Evolutionary conservation across 1,284 basidiomycete species (phyloP), one percentile per base, ranked within the genome.

Genomic region (Coniophora puteana): DNA sequence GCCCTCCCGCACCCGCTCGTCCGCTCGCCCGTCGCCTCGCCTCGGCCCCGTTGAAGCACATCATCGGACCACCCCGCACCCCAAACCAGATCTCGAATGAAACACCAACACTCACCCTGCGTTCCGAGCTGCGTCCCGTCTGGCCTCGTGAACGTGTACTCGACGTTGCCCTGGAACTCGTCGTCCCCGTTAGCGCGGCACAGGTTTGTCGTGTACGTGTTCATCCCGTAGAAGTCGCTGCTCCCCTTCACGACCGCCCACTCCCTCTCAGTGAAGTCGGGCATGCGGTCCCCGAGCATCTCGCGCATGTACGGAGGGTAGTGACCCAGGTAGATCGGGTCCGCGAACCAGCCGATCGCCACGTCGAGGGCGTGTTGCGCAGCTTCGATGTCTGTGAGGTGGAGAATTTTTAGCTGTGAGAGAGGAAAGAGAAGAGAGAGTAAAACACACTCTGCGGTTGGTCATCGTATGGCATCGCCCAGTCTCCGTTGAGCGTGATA

Each of bases 401-500:
- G 20, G 20, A 16, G 14, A 11, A 2, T 13, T 17, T 5, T 8
- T 7, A 18, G 25, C 20, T 21, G 21, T 8, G 22, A 31, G 14
- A 22, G 4, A 27, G 17, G 21, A 22, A 26, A 23, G 10, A 1
- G 16, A 27, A 16, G 11, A 11, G 11, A 45, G 18, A 33, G n/a
- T 12, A 13, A 18, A 12, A 8, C 78, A 49, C 52, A 85, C 84
- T 84, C 54, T 80, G 75, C 0, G 77, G 74, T 14, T 58, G 68
- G 44, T 80, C 69, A 50, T 85, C 81, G 48, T 75, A 87, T 8
- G 86, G 85, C 49, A 82, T 72, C 36, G 75, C 73, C 77, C 79
- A 86, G 48, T 81, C 74, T 12, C 80, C 79, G 51, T 89, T 86
- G 37, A 89, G 65, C 2, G 85, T 89, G 58, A 89, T 83, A 3